These are phyloP conservation scores for Sclerotinia trifoliorum DNA, from an alignment of 2,329 filamentous ascomycete genomes.

Conservation along the genomic window DNA sequence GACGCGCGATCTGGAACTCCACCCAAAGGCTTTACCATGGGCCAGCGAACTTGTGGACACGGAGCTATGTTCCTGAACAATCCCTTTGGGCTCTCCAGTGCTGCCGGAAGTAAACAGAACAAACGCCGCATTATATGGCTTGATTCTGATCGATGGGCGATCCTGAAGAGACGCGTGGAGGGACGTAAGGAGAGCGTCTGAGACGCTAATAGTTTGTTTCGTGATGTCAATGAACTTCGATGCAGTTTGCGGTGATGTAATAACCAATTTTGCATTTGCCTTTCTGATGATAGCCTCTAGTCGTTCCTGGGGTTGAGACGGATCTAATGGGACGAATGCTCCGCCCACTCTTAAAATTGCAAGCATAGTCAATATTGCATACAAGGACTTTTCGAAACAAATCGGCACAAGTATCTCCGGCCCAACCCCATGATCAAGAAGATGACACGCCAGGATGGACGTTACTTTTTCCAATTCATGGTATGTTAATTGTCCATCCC, in stretches of 20 bases:
- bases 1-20: conserved; percentile 10
- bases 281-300: conserved; percentile 21
- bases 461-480: conserved; percentile 25
- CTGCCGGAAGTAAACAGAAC: conserved; percentile 38
- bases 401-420: conserved; percentile 27
- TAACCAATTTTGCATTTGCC: conserved; percentile 5
- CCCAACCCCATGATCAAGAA: conserved; percentile 7
- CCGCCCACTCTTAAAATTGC: conserved; percentile 36
- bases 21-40: conserved; percentile 10
- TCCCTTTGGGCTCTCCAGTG: conserved; percentile 32
- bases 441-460: conserved; percentile 8
- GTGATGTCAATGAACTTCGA: neutral
- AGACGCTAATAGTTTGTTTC: neutral
- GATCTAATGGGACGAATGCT: conserved; percentile 33
- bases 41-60: conserved; percentile 17
- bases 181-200: neutral
- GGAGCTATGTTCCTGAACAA: conserved; percentile 27
- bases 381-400: conserved; percentile 33
- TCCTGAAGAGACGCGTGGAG: neutral
- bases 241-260: conserved; percentile 1
- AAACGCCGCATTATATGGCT: conserved; percentile 10
- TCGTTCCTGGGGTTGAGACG: conserved; percentile 9
- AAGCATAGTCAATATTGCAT: conserved; percentile 36
- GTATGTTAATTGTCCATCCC: conserved; percentile 31
- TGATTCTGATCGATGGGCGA: neutral